A percentile compares a stretch with the other conserved stretches of the same genome.
These are phyloP conservation scores for Fusarium illudens DNA, from an alignment of 2,329 filamentous ascomycete species.

Conservation along the genomic window DNA sequence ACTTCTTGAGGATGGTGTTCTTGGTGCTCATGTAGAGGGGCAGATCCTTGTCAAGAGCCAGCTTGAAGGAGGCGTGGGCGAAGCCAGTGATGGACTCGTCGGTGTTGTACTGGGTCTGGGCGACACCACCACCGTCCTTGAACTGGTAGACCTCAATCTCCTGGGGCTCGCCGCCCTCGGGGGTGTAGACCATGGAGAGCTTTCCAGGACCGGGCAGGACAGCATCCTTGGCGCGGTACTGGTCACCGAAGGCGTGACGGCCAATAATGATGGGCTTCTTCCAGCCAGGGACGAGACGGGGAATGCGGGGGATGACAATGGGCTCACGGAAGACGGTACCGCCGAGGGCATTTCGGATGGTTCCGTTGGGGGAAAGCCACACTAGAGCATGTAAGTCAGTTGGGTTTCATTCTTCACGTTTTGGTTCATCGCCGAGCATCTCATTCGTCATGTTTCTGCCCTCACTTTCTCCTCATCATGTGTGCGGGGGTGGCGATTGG, in stretches of 20 bases:
- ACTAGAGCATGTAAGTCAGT: constrained; percentile 60
- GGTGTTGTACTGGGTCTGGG: constrained; percentile 98
- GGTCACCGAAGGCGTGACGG: constrained; percentile 97
- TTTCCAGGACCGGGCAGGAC: constrained; percentile 86
- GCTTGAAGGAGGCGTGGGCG: constrained; percentile 95
- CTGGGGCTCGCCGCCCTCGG: constrained; percentile 81
- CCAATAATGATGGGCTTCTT: constrained; percentile 99
- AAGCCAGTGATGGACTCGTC: constrained; percentile 95
- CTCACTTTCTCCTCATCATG: constrained; percentile 32
- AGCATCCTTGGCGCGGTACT: constrained; percentile 95
- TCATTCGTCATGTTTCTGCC: constrained; percentile 23
- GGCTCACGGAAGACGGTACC: constrained; percentile 99
- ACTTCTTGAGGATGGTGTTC: constrained; percentile 99
- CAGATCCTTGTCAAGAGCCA: constrained; percentile 84
- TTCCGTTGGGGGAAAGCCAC: constrained; percentile 99
- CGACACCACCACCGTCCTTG: constrained; percentile 84
- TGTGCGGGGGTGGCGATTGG: constrained; percentile 38
- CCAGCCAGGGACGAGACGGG: constrained; percentile 94
- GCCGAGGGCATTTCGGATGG: constrained; percentile 77
- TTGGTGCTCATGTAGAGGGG: constrained; percentile 99
- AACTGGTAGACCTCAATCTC: constrained; percentile 92
- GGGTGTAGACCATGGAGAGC: constrained; percentile 94
- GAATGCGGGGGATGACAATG: constrained; percentile 93
- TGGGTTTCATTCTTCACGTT: constrained; percentile 10
- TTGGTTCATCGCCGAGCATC: constrained; percentile 4